Evolutionary conservation across 1,139 yeast species (phyloP).

Genomic region (Yarrowia galli): DNA sequence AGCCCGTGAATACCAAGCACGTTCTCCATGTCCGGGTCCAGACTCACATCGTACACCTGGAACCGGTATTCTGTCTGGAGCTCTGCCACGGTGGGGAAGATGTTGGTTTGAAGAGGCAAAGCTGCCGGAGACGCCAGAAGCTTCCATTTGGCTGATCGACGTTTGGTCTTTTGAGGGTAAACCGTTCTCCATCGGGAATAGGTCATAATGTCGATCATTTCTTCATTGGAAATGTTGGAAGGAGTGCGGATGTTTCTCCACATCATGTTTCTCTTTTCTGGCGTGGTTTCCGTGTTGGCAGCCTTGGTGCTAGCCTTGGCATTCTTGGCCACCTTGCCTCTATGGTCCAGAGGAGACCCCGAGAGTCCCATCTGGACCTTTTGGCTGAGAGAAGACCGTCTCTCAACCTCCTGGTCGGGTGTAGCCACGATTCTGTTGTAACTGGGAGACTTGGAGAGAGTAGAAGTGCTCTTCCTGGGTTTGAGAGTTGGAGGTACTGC

Average conservation of each 20-base stretch:
- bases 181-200: conserved; percentile 89
- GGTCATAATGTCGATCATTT: conserved; percentile 46
- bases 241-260: conserved; percentile 49
- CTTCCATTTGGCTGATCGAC: conserved; percentile 85
- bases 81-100: conserved; percentile 74
- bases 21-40: conserved; percentile 63
- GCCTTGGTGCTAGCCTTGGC: neutral
- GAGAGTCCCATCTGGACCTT: conserved; percentile 19
- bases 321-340: neutral
- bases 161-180: conserved; percentile 71
- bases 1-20: conserved; percentile 65
- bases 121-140: conserved; percentile 94
- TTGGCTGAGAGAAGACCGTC: conserved; percentile 8
- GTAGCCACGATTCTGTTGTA: conserved; percentile 18
- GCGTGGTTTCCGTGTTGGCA: conserved; percentile 21
- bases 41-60: conserved; percentile 68
- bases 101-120: conserved; percentile 77
- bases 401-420: conserved; percentile 7
- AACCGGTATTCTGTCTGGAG: conserved; percentile 57
- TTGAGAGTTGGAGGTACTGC: neutral
- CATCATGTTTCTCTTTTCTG: conserved; percentile 43
- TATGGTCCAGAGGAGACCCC: conserved; percentile 17
- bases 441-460: conserved; percentile 1
- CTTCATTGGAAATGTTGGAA: conserved; percentile 45
- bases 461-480: neutral